A percentile compares a stretch with the other conserved stretches of the same genome.
These are phyloP conservation scores for Chalaropsis ovoidea DNA, from an alignment of 2,329 filamentous ascomycete genomes.

Conservation along the genomic window DNA sequence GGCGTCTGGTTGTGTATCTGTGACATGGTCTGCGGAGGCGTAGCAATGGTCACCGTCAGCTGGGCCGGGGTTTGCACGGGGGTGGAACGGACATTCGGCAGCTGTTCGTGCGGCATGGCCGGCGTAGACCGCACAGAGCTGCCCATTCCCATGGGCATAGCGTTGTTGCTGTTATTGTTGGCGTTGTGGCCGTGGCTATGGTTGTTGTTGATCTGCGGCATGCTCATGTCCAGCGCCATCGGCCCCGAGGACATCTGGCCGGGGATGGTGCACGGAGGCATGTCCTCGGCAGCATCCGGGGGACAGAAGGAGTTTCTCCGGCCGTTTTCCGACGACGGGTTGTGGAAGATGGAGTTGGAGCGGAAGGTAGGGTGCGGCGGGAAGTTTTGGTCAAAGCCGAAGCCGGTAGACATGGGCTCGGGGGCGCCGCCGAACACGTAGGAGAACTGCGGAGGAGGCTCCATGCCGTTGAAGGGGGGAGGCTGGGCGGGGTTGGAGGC, in stretches of 20 bases:
- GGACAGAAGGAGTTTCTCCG: slow-evolving; percentile 55
- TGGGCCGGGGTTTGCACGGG: slow-evolving; percentile 28
- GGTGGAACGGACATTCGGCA: slow-evolving; percentile 15
- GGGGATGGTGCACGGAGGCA: slow-evolving; percentile 21
- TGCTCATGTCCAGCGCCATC: slow-evolving; percentile 25
- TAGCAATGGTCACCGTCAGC: slow-evolving; percentile 29
- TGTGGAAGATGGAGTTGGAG: slow-evolving; percentile 57
- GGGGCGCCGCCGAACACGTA: slow-evolving; percentile 23
- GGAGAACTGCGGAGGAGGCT: slow-evolving; percentile 16
- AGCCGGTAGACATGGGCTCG: slow-evolving; percentile 15
- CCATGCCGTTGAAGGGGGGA: slow-evolving; percentile 3
- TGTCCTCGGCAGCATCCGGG: slow-evolving; percentile 39
- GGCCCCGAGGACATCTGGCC: slow-evolving; percentile 18
- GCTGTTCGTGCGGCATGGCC: slow-evolving; percentile 18
- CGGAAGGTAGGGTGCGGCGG: slow-evolving; percentile 46
- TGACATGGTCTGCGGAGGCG: slow-evolving; percentile 16
- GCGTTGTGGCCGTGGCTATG: not conserved
- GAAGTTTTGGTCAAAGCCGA: slow-evolving; percentile 22
- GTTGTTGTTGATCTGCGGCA: not conserved
- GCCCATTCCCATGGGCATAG: slow-evolving; percentile 13
- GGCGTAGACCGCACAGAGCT: slow-evolving; percentile 19
- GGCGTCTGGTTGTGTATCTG: slow-evolving; percentile 21
- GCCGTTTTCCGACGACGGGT: slow-evolving; percentile 47
- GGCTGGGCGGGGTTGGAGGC: not conserved
- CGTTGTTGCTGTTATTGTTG: not conserved